A percentile compares a stretch with the other conserved stretches of the same genome.
Conservation (phyloP, 1,284 basidiomycete genomes). For the Pisolithus thermaeus region DNA sequence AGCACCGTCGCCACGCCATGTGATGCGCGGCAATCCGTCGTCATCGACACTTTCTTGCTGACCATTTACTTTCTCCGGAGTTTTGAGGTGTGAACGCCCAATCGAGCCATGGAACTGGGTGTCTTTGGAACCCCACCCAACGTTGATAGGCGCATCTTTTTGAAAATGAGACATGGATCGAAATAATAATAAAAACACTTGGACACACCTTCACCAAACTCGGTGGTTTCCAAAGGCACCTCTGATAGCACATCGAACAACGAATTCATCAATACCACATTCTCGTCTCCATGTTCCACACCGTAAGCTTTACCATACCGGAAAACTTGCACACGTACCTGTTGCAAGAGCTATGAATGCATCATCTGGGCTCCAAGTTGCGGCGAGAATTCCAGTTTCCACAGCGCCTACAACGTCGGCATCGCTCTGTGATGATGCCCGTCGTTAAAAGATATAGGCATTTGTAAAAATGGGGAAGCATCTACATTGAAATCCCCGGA, state of each 20-base stretch:
- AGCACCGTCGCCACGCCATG: conserved; percentile 91
- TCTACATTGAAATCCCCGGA: conserved; percentile 38
- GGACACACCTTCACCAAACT: conserved; percentile 77
- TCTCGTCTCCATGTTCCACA: conserved; percentile 44
- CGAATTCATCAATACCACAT: conserved; percentile 85
- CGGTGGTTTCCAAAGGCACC: conserved; percentile 59
- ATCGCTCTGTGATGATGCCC: conserved; percentile 12
- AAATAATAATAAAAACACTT: background rate
- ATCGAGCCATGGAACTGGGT: conserved; percentile 98
- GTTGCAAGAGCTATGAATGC: conserved; percentile 77
- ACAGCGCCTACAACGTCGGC: conserved; percentile 81
- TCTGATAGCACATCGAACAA: conserved; percentile 89
- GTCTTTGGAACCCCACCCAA: conserved; percentile 96
- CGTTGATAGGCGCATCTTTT: conserved; percentile 83
- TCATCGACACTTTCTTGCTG: conserved; percentile 65
- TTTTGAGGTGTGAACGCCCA: conserved; percentile 65
- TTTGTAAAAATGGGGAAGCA: background rate
- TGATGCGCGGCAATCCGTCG: conserved; percentile 68
- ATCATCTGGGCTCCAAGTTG: conserved; percentile 89
- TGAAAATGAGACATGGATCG: conserved; percentile 8
- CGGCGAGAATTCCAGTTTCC: conserved; percentile 79
- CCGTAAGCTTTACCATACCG: background rate
- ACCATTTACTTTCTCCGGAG: conserved; percentile 39
- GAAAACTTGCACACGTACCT: conserved; percentile 38
- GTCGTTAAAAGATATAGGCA: background rate